Evolutionary conservation across 352 stramenopile genomes (phyloP).

Genomic region (Phytophthora fragariaefolia): DNA sequence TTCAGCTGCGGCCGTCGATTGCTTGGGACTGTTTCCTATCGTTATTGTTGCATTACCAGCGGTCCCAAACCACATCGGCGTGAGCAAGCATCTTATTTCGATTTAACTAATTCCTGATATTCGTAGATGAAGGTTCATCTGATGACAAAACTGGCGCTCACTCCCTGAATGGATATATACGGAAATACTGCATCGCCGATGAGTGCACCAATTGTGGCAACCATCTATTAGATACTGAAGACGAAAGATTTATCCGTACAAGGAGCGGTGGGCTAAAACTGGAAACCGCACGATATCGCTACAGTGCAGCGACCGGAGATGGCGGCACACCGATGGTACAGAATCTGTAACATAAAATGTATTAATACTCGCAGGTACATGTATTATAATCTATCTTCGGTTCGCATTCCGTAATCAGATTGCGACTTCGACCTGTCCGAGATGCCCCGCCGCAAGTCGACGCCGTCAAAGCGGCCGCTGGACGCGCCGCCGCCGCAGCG

Average conservation of each 20-base stretch:
- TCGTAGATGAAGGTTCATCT: no score
- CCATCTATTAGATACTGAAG: constrained; percentile 5
- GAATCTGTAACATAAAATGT: no score
- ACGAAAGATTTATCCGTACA: neutral
- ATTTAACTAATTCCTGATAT: no score
- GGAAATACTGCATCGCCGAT: neutral
- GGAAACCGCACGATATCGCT: no score
- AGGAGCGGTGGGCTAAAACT: neutral
- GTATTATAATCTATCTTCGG: no score
- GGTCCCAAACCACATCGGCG: neutral
- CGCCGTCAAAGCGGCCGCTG: constrained; percentile 24
- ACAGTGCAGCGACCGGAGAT: no score
- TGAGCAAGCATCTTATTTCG: neutral
- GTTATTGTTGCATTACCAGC: neutral
- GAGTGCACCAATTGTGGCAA: neutral
- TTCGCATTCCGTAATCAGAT: no score
- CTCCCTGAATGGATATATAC: neutral
- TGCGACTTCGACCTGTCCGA: no score
- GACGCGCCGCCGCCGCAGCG: neutral
- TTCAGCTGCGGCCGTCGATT: neutral
- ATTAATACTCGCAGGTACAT: no score
- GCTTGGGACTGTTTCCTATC: neutral
- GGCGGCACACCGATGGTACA: no score
- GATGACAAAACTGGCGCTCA: no score
- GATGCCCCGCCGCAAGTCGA: constrained; percentile 34